Base-by-base conservation (phyloP, 176 grass and related monocot species). In the Rhynchospora breviuscula region DNA sequence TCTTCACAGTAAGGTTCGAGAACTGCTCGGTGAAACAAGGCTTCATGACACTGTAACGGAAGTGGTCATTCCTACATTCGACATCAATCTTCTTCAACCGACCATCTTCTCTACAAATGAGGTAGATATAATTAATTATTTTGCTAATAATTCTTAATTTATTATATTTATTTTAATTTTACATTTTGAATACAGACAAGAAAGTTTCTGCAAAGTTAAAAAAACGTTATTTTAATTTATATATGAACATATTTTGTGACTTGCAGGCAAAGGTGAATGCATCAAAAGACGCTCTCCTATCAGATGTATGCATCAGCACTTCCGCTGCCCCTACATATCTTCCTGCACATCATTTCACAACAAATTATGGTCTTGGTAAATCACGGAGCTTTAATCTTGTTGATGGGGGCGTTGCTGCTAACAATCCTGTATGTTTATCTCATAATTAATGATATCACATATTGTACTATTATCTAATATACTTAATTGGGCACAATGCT, bases 251-350 rank as follows among this genome's bases (percentile, higher is more conserved):
- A 52, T 11, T 23, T 17, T 11, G 7, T 56, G 7, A 53, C 22
- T 2, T 77, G 49, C 76, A 89, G 88, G 84, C 84, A 10, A 66
- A 70, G 61, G 2, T 0, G 0, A 59, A 81, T 12, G 83, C 72
- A 7, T 47, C 25, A 57, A 90, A 87, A 21, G 87, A 97, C 47
- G 86, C 89, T 0, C 84, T 91, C 18, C 67, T 93, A 45, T 87
- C 86, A 0, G 93, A 94, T 80, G 84, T 92, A 61, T 94, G 90
- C 78, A 95, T 95, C 86, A 87, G 90, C 81, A 97, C 94, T 59
- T 93, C 94, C 10, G 91, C 94, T 3, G 94, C 94, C 1, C 94
- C 91, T 13, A 97, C 91, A 13, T 93, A 90, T 84, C 85, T 97
- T 70, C 91, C 94, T 6, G 88, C 91, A 8, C 91, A 97, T 17